phyloP scores from a whole-genome alignment of 352 stramenopile species.

The Phytophthora cryptogea region DNA sequence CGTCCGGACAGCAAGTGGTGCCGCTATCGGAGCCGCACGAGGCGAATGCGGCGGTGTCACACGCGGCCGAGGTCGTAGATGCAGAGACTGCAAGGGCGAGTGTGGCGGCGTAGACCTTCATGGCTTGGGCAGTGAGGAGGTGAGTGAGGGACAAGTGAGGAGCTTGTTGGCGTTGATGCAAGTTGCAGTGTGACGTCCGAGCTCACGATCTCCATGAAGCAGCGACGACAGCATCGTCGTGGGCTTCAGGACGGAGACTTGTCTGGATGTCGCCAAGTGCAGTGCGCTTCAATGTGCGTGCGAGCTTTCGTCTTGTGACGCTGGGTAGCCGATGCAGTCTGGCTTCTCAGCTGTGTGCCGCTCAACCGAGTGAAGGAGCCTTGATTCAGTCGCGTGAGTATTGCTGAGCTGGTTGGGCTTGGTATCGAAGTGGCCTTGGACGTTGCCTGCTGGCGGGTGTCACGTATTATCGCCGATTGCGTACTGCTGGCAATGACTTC shows the following conservation, averaged over 20 bases:
- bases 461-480: neutral
- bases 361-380: slow-evolving; percentile 1
- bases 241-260: neutral
- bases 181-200: slow-evolving; percentile 8
- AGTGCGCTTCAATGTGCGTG: slow-evolving; percentile 4
- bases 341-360: neutral
- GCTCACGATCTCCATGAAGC: slow-evolving; percentile 1
- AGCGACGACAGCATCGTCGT: neutral
- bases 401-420: slow-evolving; percentile 3
- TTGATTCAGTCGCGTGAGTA: slow-evolving; percentile 5
- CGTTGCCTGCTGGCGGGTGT: slow-evolving; percentile 9
- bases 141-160: neutral
- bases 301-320: neutral
- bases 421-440: slow-evolving; percentile 1
- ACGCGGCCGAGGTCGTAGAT: slow-evolving; percentile 5
- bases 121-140: slow-evolving; percentile 1
- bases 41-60: slow-evolving; percentile 10
- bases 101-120: slow-evolving; percentile 8
- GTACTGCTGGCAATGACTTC: neutral
- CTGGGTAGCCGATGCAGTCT: slow-evolving; percentile 1
- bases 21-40: slow-evolving; percentile 11
- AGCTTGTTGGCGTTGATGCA: neutral
- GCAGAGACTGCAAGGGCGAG: slow-evolving; percentile 6
- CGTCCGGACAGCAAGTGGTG: slow-evolving; percentile 23
- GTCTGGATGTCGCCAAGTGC: neutral